Base-by-base conservation (phyloP, 1,284 basidiomycete species). In the Athelia psychrophila region DNA sequence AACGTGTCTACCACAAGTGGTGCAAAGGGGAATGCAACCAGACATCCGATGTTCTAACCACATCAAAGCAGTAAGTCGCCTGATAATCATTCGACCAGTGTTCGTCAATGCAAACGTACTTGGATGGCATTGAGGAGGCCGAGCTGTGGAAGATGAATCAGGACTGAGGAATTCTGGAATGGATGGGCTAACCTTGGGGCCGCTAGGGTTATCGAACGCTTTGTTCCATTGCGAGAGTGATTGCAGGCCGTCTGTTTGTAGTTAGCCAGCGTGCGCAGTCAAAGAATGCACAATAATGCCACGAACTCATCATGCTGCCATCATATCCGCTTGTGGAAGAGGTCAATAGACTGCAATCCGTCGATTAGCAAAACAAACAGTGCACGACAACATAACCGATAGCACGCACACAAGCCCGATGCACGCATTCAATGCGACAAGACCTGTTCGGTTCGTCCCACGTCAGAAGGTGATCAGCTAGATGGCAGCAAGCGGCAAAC, bases 161-260 rank as follows among this genome's bases (percentile, higher is more conserved):
- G 30, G 23, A n/a, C 10, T n/a, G 10, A 10, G 33, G 38, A 36
- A 12, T 30, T n/a, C 23, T 3, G 24, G n/a, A 23, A 27, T 13
- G 24, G 15, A 32, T 18, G 45, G 15, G 30, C 15, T 33, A 40
- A 74, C 67, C 56, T 66, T 70, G 25, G 54, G 36, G 33, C 61
- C 62, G 9, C 51, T 51, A 3, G 65, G 64, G 48, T 63, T 47
- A 49, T 70, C 54, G 61, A 78, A 76, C 6, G 64, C 67, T 4
- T 52, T 49, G 49, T 74, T 64, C 75, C 76, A 77, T 56, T 72
- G 68, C 8, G 58, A 56, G 47, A 75, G 58, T 20, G 68, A 67
- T 53, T 76, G 73, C 33, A 76, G 59, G 44, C 72, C 72, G 52
- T 74, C 67, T 74, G 25, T 9, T 51, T 60, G 10, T 40, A n/a